These are phyloP conservation scores for Sugiyamaella grinbergsii DNA, from an alignment of 1,139 yeast species.

Conservation along the genomic window DNA sequence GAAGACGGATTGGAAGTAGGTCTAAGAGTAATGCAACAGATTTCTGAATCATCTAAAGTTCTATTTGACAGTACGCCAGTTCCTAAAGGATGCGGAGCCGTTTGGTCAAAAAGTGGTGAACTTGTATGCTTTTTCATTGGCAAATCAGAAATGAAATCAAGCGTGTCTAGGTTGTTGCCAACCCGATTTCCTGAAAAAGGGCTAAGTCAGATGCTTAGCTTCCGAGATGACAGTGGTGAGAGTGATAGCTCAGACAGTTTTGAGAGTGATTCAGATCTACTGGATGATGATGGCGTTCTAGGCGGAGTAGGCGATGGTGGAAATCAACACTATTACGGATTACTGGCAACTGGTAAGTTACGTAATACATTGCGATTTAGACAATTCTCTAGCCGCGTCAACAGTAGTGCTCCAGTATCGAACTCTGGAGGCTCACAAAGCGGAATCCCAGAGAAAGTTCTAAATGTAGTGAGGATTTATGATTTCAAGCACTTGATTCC, in stretches of 20 bases:
- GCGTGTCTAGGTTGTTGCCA: background rate
- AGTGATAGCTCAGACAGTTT: slow-evolving; percentile 18
- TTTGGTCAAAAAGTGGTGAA: slow-evolving; percentile 79
- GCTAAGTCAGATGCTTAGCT: slow-evolving; percentile 8
- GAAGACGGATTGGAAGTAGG: slow-evolving; percentile 28
- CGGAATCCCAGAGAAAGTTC: slow-evolving; percentile 6
- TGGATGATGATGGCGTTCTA: slow-evolving; percentile 34
- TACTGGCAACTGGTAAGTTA: slow-evolving; percentile 16
- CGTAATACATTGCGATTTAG: slow-evolving; percentile 18
- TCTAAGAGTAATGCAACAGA: slow-evolving; percentile 26
- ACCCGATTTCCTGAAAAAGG: slow-evolving; percentile 12
- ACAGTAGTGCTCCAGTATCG: slow-evolving; percentile 22
- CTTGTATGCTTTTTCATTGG: slow-evolving; percentile 77
- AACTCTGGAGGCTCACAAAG: slow-evolving; percentile 26
- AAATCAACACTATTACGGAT: slow-evolving; percentile 24
- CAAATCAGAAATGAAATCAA: slow-evolving; percentile 26
- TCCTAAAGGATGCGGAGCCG: slow-evolving; percentile 92
- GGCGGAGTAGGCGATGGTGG: slow-evolving; percentile 13
- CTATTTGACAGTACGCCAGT: slow-evolving; percentile 79
- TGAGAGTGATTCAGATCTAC: slow-evolving; percentile 16
- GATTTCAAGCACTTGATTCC: slow-evolving; percentile 77
- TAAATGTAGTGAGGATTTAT: slow-evolving; percentile 56
- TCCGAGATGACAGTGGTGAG: slow-evolving; percentile 15
- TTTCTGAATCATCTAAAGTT: slow-evolving; percentile 22
- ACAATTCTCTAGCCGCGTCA: slow-evolving; percentile 8